phyloP scores from a whole-genome alignment of 164 flowering plant species.

The Kingdonia uniflora region DNA sequence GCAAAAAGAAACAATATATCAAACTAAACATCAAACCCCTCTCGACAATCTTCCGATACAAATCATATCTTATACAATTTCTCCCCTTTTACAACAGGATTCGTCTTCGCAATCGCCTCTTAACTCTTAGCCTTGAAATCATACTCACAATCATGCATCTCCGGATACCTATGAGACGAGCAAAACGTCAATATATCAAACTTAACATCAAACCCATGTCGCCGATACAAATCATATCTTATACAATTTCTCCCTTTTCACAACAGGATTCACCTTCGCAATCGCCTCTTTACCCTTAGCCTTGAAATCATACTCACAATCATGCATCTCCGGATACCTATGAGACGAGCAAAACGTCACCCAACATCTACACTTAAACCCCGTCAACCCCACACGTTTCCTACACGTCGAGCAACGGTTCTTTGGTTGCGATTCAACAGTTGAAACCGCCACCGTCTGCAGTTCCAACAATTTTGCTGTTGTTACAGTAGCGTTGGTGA shows the following conservation, averaged over 20 bases:
- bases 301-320: conserved; percentile 56
- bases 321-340: conserved; percentile 69
- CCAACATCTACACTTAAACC: conserved; percentile 61
- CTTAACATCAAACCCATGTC: too few species aligned
- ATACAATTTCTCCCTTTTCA: conserved; percentile 40
- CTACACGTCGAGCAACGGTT: conserved; percentile 43
- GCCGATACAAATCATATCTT: conserved; percentile 25
- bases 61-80: conserved; percentile 40
- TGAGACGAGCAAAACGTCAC: conserved; percentile 49
- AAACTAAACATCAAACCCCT: too few species aligned
- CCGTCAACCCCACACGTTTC: conserved; percentile 53
- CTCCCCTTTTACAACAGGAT: conserved; percentile 50
- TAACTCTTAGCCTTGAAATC: conserved; percentile 51
- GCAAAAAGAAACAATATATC: too few species aligned
- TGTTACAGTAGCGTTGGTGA: too few species aligned
- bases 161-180: conserved; percentile 64
- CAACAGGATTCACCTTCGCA: conserved; percentile 53
- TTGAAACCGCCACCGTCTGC: too few species aligned
- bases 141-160: conserved; percentile 48
- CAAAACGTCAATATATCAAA: too few species aligned
- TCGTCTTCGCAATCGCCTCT: conserved; percentile 52
- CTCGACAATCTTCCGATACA: too few species aligned
- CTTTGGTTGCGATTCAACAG: conserved; percentile 10
- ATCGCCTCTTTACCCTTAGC: conserved; percentile 44
- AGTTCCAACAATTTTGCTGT: too few species aligned